phyloP scores from a whole-genome alignment of 2,329 filamentous ascomycete genomes.

The Alternaria sp. region DNA sequence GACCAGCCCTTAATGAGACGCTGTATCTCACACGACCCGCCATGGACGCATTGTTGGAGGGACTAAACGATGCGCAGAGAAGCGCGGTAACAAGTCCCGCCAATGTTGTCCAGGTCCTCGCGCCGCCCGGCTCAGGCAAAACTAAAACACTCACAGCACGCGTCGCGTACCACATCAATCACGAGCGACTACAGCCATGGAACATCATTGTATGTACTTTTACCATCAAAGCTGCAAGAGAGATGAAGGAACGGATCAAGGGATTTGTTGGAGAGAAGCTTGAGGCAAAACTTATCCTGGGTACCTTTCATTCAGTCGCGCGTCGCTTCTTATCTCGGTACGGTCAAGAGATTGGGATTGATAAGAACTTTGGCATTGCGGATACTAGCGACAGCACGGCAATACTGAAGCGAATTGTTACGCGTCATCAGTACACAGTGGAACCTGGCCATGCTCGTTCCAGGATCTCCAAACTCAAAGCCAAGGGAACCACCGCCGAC shows the following conservation, averaged over 20 bases:
- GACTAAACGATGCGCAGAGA: constrained; percentile 71
- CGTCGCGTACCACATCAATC: constrained; percentile 85
- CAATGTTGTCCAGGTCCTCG: constrained; percentile 68
- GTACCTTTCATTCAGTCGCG: constrained; percentile 95
- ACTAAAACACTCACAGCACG: constrained; percentile 94
- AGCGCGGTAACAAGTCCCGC: constrained; percentile 71
- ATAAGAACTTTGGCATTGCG: constrained; percentile 87
- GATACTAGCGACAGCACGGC: constrained; percentile 82
- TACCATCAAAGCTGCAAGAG: constrained; percentile 90
- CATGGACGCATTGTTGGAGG: constrained; percentile 66
- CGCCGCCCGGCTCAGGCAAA: constrained; percentile 79
- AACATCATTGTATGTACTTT: constrained; percentile 97
- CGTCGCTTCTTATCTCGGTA: constrained; percentile 85
- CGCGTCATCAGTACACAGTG: constrained; percentile 72
- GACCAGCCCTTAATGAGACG: constrained; percentile 19
- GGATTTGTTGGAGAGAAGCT: constrained; percentile 80
- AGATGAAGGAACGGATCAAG: constrained; percentile 91
- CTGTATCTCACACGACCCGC: constrained; percentile 14
- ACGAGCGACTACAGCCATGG: constrained; percentile 76
- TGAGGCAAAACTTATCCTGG: constrained; percentile 81
- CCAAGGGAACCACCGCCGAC: constrained; percentile 61
- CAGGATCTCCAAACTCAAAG: constrained; percentile 75
- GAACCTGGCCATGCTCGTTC: constrained; percentile 76
- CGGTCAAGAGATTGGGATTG: constrained; percentile 82
- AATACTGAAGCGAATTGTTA: constrained; percentile 84